Evolutionary conservation across 768 basidiomycete genomes (phyloP).

Genomic region (Tylopilus sp.): DNA sequence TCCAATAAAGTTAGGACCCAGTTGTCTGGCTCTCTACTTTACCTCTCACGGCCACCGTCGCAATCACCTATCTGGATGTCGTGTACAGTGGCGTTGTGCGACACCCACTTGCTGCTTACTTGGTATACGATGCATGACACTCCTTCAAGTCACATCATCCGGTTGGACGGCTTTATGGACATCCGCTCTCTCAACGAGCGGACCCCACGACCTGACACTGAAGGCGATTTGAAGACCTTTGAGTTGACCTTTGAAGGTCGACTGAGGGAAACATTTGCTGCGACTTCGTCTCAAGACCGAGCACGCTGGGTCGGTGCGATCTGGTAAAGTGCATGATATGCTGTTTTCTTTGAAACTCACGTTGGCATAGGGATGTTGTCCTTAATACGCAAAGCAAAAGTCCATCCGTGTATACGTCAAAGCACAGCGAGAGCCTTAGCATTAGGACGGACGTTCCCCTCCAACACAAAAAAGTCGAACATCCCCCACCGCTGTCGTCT

Average conservation of each 20-base stretch:
- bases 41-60: conserved; percentile 39
- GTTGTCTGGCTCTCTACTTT: conserved; percentile 37
- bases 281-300: conserved; percentile 55
- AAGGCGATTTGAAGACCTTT: conserved; percentile 51
- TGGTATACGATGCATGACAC: conserved; percentile 41
- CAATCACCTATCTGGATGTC: conserved; percentile 47
- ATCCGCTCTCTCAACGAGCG: conserved; percentile 60
- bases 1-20: background rate
- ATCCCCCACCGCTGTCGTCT: conserved; percentile 6
- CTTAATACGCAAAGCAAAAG: conserved; percentile 37
- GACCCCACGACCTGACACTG: conserved; percentile 39
- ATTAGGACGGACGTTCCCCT: conserved; percentile 17
- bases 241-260: conserved; percentile 59
- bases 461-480: background rate
- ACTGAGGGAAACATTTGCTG: conserved; percentile 58
- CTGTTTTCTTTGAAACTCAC: background rate
- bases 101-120: conserved; percentile 45
- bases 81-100: conserved; percentile 39
- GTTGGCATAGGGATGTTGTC: conserved; percentile 51
- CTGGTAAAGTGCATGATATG: conserved; percentile 48
- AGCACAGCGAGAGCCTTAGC: conserved; percentile 2
- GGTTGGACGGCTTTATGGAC: conserved; percentile 53
- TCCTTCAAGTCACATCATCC: conserved; percentile 43
- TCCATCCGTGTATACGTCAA: background rate
- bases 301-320: conserved; percentile 74